Evolutionary conservation across 441 rosid genomes (phyloP), one percentile per base, ranked within the genome.

Genomic region (Hura crepitans): DNA sequence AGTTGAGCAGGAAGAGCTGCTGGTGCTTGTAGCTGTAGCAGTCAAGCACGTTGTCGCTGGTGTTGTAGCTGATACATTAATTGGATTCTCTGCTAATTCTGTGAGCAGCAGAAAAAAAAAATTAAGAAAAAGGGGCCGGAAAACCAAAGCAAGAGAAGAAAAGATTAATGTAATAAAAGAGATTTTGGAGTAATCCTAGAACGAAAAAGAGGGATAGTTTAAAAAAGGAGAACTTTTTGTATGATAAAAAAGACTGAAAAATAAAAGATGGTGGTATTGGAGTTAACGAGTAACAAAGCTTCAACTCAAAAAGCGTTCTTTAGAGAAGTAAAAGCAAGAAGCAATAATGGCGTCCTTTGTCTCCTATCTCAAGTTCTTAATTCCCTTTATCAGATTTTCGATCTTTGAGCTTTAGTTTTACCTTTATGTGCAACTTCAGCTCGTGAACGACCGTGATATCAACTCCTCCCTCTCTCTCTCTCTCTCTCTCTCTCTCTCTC

Each of bases 81-180:
- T 23, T 35, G 79, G 65, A 64, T 81, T 85, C 31, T 87, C 92
- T 37, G 85, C 83, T 45, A 84, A 68, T 66, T 85, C 87, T 87
- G 83, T 53, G n/a, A 66, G 33, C 50, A 68, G 23, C 55, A 45
- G 55, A 3, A 66, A 56, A 20, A 59, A 39, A 4, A 47, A 35
- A 18, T 8, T n/a, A 18, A 6, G 13, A 57, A 50, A 28, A 28
- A 49, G 68, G 18, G 6, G 13, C 4, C 20, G 47, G 9, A 46
- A 56, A 65, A 61, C 35, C 15, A 53, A 42, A 33, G 4, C 35
- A 17, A 27, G 54, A 37, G 35, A 13, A 71, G 33, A 14, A 58
- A 7, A 22, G 7, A 58, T 39, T 14, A 51, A 1, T 37, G 49
- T 55, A 30, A 5, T 42, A 53, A 66, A 11, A 31, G 3, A 51